Base-by-base conservation (phyloP, 768 basidiomycete genomes). In the Psilocybe cyanescens region DNA sequence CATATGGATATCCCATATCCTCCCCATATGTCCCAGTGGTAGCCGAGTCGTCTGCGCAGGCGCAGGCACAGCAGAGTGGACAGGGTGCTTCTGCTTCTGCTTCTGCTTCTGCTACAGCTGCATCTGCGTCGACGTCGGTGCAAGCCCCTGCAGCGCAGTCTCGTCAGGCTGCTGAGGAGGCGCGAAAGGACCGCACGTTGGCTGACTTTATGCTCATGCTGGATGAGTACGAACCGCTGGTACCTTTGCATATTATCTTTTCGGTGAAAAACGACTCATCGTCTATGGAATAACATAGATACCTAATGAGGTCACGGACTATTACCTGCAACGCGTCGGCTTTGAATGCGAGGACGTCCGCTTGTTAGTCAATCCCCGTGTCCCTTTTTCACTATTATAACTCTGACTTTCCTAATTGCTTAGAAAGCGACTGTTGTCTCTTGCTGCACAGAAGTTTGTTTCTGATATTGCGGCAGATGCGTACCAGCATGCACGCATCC, bases 391-490 rank as follows among this genome's bases (percentile, higher is more conserved):
- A 11, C n/a, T 30, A 11, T n/a, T 60, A 49, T 60, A 8, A 19
- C 46, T 52, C 33, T 28, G 48, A 44, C 53, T 28, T 44, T 12
- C 9, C 1, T 44, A 14, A 39, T 39, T 39, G 8, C 72, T 94
- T 72, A 97, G 96, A 59, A 98, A 97, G 79, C 92, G 97, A 2
- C 85, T 99, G 16, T 81, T 99, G 28, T 95, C 97, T 0, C 83
- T 99, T 11, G 96, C 97, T 2, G 95, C 97, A 0, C 97, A 99
- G 71, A 98, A 99, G 71, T 99, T 99, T 72, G 90, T 99, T 47
- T 93, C 95, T 6, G 97, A 99, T 71, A 96, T 99, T 58, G 92
- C 97, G 2, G 86, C 92, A 2, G 97, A 99, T 73, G 95, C 97
- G 8, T 99, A 94, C 76, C 95, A 98, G 71, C 97, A 98, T 75